Evolutionary conservation across 2,329 filamentous ascomycete species (phyloP), one percentile per base, ranked within the genome.

Genomic region (Trichoderma pleuroti): DNA sequence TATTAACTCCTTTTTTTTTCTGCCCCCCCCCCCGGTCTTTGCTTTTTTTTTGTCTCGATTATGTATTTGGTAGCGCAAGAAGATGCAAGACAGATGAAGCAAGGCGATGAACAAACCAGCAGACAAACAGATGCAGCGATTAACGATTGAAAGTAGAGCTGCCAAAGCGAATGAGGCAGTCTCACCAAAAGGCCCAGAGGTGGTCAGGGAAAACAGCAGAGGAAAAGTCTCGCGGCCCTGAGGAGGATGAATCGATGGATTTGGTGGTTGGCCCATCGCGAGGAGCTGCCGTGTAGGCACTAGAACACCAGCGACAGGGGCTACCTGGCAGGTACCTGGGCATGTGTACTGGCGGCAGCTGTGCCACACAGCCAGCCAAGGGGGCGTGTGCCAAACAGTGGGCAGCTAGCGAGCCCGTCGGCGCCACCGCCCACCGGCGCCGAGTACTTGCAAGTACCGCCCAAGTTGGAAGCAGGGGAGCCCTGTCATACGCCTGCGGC

Each of bases 151-250:
- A 76, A 72, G 71, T 77, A 82, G 81, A 54, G 78, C 82, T 83
- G 84, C 84, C 85, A 84, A 82, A 89, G 84, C 87, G 87, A 90
- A 83, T 86, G 88, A 88, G 83, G 83, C 81, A 81, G 82, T 72
- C 74, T 72, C 69, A 72, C 62, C 68, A 74, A 42, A 39, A 71
- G 73, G 74, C 64, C 69, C 71, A 73, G 70, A 74, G 72, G 63
- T 28, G 24, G 36, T 61, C 42, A 56, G 49, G 46, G 57, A 39
- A 62, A 71, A 57, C 42, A 49, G 39, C 46, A 64, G 32, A 68
- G 63, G 32, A 56, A 62, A 62, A 62, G 70, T 67, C 39, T 71
- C 70, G 56, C 63, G 63, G 56, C 54, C 42, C 57, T 59, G 30
- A 59, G 54, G 24, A 66, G 52, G 68, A 71, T 52, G 63, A 61